These are phyloP conservation scores for Vicia faba DNA, from an alignment of 306 rosid species.

Conservation along the genomic window DNA sequence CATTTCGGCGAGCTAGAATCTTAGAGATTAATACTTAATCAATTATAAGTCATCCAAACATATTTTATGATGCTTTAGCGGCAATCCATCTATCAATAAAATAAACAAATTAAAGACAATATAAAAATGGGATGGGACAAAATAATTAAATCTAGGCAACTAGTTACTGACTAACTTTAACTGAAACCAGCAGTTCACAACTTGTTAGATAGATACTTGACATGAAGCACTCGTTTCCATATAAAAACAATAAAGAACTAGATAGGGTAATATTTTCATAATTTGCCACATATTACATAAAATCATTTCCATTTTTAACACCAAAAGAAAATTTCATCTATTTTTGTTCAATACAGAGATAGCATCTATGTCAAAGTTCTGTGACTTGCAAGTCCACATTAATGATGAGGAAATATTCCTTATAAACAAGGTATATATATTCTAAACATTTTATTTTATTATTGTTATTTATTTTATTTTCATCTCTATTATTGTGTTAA, in stretches of 20 bases:
- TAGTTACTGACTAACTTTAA: not conserved
- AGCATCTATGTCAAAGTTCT: conserved; percentile 48
- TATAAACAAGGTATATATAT: conserved; percentile 52
- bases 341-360: conserved; percentile 38
- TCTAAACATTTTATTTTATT: not conserved
- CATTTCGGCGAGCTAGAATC: too few relatives aligned
- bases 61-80: too few relatives aligned
- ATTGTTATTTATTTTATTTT: not conserved
- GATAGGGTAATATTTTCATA: conserved; percentile 25
- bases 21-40: too few relatives aligned
- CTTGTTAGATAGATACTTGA: conserved; percentile 24
- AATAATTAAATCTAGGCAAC: conserved; percentile 9
- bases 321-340: conserved; percentile 16
- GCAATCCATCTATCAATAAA: too few relatives aligned
- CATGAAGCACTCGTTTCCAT: conserved; percentile 18
- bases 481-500: not conserved
- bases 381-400: conserved; percentile 56
- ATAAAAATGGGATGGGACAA: conserved; percentile 2
- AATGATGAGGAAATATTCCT: conserved; percentile 61
- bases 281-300: conserved; percentile 12
- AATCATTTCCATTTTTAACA: not conserved
- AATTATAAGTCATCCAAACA: too few relatives aligned
- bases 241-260: conserved; percentile 14
- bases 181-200: not conserved
- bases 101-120: not conserved